A percentile compares a stretch with the other conserved stretches of the same genome.
phyloP scores from a whole-genome alignment of 164 flowering plant genomes.

The Echeveria elegans region DNA sequence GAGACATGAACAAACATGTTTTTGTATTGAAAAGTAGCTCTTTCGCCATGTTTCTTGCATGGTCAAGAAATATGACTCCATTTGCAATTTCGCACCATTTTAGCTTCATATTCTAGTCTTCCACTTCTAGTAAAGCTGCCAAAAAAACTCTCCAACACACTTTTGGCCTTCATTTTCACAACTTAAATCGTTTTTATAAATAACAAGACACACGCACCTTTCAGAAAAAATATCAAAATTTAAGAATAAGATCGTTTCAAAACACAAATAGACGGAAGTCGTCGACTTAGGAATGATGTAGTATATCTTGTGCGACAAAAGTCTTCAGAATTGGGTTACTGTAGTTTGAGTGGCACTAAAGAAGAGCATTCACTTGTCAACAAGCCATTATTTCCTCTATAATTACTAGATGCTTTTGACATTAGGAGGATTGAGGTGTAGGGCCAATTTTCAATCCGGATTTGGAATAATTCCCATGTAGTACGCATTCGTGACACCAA shows the following conservation, averaged over 20 bases:
- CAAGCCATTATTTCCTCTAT: background rate
- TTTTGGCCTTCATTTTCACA: too few species aligned
- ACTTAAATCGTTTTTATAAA: too few species aligned
- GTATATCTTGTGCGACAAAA: too few species aligned
- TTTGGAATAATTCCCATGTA: background rate
- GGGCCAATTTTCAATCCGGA: too few species aligned
- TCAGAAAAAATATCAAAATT: too few species aligned
- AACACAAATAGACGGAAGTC: too few species aligned
- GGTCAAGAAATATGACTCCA: slow-evolving; percentile 6
- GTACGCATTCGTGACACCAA: background rate
- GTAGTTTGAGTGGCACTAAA: background rate
- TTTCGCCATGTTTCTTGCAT: background rate
- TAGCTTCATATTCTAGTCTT: background rate
- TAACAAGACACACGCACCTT: too few species aligned
- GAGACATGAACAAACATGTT: background rate
- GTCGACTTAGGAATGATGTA: too few species aligned
- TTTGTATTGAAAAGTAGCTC: background rate
- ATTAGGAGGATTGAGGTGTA: background rate
- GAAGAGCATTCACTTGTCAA: background rate
- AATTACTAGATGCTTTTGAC: background rate
- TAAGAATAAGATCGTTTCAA: too few species aligned
- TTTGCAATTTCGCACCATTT: background rate
- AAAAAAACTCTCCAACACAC: too few species aligned
- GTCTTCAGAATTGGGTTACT: background rate
- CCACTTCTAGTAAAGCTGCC: too few species aligned